A percentile compares a stretch with the other conserved stretches of the same genome.
These are phyloP conservation scores for Gossypium australe DNA, from an alignment of 345 rosid species.

Conservation along the genomic window DNA sequence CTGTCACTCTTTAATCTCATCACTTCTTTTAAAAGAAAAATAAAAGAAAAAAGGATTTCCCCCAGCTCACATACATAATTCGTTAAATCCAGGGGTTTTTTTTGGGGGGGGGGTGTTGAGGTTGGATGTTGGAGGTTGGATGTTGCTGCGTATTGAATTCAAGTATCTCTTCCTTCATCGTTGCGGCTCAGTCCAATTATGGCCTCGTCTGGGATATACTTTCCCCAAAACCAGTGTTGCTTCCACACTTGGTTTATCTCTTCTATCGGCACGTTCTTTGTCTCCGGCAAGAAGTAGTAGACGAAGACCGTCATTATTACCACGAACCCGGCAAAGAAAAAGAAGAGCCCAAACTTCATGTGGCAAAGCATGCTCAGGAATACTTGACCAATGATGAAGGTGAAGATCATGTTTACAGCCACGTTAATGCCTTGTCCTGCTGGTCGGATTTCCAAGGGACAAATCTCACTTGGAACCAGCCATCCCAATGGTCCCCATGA, in stretches of 20 bases:
- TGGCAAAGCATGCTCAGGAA: constrained; percentile 11
- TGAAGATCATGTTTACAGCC: constrained; percentile 11
- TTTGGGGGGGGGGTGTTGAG: too few relatives aligned
- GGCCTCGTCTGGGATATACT: constrained; percentile 6
- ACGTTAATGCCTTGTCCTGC: constrained; percentile 10
- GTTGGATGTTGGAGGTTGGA: too few relatives aligned
- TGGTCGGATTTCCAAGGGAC: constrained; percentile 9
- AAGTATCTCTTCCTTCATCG: background rate
- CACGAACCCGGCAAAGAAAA: constrained; percentile 9
- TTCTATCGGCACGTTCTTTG: constrained; percentile 6
- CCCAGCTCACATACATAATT: too few relatives aligned
- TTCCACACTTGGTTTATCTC: constrained; percentile 8
- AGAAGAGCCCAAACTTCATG: constrained; percentile 13
- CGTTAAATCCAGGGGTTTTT: too few relatives aligned
- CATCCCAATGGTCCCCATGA: constrained; percentile 17
- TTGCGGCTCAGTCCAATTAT: background rate
- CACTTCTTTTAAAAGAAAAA: too few relatives aligned
- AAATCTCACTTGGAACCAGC: constrained; percentile 4
- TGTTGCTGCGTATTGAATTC: background rate
- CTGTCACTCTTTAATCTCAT: too few relatives aligned
- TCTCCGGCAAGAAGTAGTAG: background rate
- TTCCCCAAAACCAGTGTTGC: constrained; percentile 9
- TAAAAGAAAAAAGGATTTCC: too few relatives aligned
- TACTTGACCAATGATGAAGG: background rate
- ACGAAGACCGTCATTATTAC: background rate